Percentiles rank a stretch among this genome's conserved stretches.
Evolutionary conservation across 2,329 filamentous ascomycete genomes (phyloP).

Genomic region (Cladophialophora exuberans): DNA sequence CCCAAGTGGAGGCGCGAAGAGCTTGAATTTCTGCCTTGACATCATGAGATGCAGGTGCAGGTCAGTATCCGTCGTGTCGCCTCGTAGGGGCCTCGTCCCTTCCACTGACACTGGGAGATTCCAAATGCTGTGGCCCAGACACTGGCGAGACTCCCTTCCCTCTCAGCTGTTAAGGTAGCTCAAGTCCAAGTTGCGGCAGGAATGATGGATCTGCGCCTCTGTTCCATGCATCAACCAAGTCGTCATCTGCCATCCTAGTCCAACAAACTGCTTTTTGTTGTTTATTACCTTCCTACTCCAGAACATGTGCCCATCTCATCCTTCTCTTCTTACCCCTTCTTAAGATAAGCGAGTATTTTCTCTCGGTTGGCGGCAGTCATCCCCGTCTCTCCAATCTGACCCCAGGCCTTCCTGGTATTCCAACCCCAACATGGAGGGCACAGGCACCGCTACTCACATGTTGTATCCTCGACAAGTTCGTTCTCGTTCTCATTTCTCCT

Average conservation of each 20-base stretch:
- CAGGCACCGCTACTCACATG: conserved; percentile 17
- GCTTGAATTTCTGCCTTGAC: too few relatives aligned
- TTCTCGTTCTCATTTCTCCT: background rate
- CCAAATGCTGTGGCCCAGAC: conserved; percentile 2
- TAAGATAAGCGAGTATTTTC: conserved; percentile 2
- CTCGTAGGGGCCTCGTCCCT: too few relatives aligned
- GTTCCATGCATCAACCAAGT: background rate
- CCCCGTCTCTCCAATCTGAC: background rate
- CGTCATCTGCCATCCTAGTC: conserved; percentile 7
- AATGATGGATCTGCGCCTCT: too few relatives aligned
- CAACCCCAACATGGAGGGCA: conserved; percentile 7
- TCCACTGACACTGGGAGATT: conserved; percentile 1
- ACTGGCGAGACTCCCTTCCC: conserved; percentile 3
- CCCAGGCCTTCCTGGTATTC: background rate
- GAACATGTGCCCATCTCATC: too few relatives aligned
- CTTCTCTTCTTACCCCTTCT: too few relatives aligned
- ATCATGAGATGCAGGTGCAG: too few relatives aligned
- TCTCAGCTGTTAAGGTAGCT: too few relatives aligned
- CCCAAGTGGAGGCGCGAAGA: too few relatives aligned
- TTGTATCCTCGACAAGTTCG: conserved; percentile 26
- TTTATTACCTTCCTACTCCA: background rate
- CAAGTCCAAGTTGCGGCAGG: background rate
- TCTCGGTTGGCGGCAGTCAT: too few relatives aligned
- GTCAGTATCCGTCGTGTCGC: too few relatives aligned
- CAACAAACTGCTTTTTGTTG: background rate